phyloP scores from a whole-genome alignment of 192 early-diverging fungal species.

The Mortierella hygrophila region DNA sequence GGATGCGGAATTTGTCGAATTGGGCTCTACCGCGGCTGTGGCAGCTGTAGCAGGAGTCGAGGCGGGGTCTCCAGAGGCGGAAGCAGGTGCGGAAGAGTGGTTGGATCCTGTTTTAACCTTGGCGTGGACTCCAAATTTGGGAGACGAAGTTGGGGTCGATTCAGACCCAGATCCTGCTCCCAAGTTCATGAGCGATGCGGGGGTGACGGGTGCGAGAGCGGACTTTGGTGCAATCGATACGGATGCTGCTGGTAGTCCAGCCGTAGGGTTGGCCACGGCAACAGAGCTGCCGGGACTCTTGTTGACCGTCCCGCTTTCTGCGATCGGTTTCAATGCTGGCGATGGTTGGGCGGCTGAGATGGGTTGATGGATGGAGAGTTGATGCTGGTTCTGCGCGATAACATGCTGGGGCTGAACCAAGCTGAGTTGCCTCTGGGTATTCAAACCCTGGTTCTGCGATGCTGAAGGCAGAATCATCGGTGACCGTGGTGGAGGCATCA shows the following conservation, averaged over 20 bases:
- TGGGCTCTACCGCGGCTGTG: neutral
- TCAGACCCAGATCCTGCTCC: constrained; percentile 53
- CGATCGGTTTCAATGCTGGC: constrained; percentile 14
- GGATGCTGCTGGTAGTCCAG: neutral
- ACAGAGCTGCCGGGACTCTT: neutral
- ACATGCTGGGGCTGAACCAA: constrained; percentile 25
- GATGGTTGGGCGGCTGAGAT: constrained; percentile 17
- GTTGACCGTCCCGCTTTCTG: constrained; percentile 1
- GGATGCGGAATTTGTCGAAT: neutral
- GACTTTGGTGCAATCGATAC: constrained; percentile 20
- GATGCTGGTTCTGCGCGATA: constrained; percentile 36
- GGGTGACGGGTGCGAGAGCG: constrained; percentile 74
- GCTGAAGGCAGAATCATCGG: constrained; percentile 47
- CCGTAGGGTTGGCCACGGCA: neutral
- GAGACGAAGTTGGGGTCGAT: constrained; percentile 28
- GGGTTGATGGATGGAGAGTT: constrained; percentile 48
- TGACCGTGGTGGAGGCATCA: constrained; percentile 55
- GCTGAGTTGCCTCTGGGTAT: constrained; percentile 37
- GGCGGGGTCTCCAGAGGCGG: neutral
- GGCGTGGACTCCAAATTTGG: constrained; percentile 27
- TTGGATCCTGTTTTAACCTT: constrained; percentile 20
- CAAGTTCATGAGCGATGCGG: constrained; percentile 76
- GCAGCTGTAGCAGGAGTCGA: neutral
- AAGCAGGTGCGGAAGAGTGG: neutral
- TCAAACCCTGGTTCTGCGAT: constrained; percentile 20